phyloP scores from a whole-genome alignment of 495 filamentous ascomycete genomes.

The Talaromyces adpressus region DNA sequence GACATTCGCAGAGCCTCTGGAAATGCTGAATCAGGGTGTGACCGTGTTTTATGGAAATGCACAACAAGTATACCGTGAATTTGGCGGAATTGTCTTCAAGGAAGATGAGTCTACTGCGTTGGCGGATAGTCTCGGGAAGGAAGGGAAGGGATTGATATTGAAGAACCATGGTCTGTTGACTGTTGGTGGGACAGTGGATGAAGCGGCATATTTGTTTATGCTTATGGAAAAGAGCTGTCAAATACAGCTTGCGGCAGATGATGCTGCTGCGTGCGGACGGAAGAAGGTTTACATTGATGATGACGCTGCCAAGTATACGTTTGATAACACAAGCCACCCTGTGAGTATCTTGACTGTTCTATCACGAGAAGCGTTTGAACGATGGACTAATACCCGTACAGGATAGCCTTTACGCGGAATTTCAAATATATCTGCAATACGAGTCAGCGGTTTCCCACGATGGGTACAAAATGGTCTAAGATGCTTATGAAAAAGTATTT shows the following conservation, averaged over 20 bases:
- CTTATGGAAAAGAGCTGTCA: not conserved
- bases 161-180: not conserved
- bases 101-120: not conserved
- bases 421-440: no score
- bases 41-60: not conserved
- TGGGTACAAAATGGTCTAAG: no score
- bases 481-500: no score
- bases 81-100: not conserved
- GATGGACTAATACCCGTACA: no score
- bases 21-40: no score
- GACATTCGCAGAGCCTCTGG: no score
- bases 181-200: not conserved
- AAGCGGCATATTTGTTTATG: not conserved
- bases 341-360: no score
- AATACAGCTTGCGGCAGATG: not conserved
- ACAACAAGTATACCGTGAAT: not conserved
- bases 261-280: not conserved
- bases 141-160: not conserved
- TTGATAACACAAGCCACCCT: no score
- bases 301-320: not conserved
- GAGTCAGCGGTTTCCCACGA: no score
- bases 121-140: not conserved
- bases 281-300: not conserved
- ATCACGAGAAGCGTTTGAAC: no score
- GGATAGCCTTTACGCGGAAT: no score